A percentile compares a stretch with the other conserved stretches of the same genome.
phyloP scores from a whole-genome alignment of 176 grass and related monocot species.

The Oryza meyeriana region DNA sequence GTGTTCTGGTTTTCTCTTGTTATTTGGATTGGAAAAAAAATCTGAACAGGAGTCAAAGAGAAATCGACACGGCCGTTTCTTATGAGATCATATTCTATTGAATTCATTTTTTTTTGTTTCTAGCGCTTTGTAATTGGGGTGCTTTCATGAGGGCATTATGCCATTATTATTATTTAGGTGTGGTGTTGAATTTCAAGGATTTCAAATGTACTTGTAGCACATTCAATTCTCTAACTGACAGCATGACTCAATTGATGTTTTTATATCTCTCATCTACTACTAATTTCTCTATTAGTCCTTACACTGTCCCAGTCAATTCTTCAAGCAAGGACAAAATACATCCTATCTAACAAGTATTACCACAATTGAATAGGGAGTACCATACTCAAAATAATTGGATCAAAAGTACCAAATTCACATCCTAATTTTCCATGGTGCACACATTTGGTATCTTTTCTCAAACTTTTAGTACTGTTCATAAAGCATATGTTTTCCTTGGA shows the following conservation, averaged over 20 bases:
- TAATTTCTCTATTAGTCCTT: background rate
- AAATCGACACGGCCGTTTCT: slow-evolving; percentile 5
- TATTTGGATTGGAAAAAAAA: background rate
- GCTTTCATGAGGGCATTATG: slow-evolving; percentile 25
- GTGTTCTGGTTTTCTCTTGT: no score
- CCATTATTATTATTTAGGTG: background rate
- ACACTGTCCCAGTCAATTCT: slow-evolving; percentile 23
- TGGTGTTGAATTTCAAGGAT: slow-evolving; percentile 23
- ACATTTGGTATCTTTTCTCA: background rate
- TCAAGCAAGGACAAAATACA: background rate
- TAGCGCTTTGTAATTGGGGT: slow-evolving; percentile 1
- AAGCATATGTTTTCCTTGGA: background rate
- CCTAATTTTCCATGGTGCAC: background rate
- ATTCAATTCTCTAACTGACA: slow-evolving; percentile 3
- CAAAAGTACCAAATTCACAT: background rate
- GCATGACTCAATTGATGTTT: background rate
- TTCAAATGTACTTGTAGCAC: background rate
- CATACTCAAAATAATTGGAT: background rate
- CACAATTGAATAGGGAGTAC: slow-evolving; percentile 2
- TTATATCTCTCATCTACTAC: background rate
- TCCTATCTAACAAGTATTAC: background rate
- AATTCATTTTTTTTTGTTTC: slow-evolving; percentile 18
- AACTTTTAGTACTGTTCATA: background rate
- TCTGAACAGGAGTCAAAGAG: slow-evolving; percentile 22
- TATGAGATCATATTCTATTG: background rate